A percentile compares a stretch with the other conserved stretches of the same genome.
phyloP scores from a whole-genome alignment of 345 rosid species.

The Abelmoschus esculentus region DNA sequence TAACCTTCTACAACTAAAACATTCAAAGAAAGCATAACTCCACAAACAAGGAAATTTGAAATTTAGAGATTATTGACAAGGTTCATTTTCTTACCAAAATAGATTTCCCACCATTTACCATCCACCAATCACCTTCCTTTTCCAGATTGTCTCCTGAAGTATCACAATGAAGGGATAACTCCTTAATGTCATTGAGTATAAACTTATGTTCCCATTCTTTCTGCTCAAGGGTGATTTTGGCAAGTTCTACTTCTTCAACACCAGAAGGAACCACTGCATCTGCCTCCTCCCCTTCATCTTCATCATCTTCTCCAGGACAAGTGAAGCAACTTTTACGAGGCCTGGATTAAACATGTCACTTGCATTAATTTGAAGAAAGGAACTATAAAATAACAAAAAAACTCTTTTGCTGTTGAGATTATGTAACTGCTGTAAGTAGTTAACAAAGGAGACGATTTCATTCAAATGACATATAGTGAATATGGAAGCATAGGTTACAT shows the following conservation, averaged over 20 bases:
- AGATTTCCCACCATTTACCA: constrained; percentile 38
- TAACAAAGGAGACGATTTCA: constrained; percentile 9
- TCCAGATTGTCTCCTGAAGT: constrained; percentile 43
- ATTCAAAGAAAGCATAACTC: not conserved
- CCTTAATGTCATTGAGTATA: constrained; percentile 74
- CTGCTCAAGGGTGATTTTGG: constrained; percentile 71
- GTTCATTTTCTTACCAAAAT: constrained; percentile 29
- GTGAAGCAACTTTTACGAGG: constrained; percentile 85
- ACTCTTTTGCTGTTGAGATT: not conserved
- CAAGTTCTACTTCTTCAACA: constrained; percentile 94
- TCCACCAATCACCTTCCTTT: constrained; percentile 34
- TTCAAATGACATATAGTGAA: constrained; percentile 10
- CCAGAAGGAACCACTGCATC: constrained; percentile 96
- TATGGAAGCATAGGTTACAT: not conserved
- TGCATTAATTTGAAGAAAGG: constrained; percentile 3
- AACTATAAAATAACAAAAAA: not conserved
- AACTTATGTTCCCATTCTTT: constrained; percentile 67
- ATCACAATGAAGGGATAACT: constrained; percentile 50
- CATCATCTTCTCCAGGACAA: constrained; percentile 85
- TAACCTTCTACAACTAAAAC: not conserved
- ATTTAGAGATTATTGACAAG: not conserved
- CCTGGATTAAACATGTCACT: constrained; percentile 37
- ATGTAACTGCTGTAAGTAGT: not conserved
- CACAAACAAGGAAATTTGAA: not conserved
- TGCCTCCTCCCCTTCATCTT: constrained; percentile 93